Percentiles rank a stretch among this genome's conserved stretches.
These are phyloP conservation scores for Suhomyces coccinellae DNA, from an alignment of 1,139 yeast species.

Conservation along the genomic window DNA sequence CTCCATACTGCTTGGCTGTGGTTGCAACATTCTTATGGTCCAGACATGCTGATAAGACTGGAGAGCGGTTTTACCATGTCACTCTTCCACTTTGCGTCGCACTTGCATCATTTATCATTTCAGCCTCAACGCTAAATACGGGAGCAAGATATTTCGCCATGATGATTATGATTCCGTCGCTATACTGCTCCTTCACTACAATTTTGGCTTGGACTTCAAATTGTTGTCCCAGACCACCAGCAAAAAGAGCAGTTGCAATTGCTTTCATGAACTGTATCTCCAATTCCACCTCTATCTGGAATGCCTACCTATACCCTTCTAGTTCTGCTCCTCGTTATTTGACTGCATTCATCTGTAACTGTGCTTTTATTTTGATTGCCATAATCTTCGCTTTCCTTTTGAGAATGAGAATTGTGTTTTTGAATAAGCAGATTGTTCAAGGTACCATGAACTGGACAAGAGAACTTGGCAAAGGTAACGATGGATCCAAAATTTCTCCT, in stretches of 20 bases:
- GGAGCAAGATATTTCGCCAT: constrained; percentile 63
- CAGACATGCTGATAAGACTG: constrained; percentile 56
- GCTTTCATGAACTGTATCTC: constrained; percentile 54
- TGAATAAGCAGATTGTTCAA: constrained; percentile 44
- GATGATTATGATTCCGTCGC: constrained; percentile 60
- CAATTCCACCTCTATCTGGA: constrained; percentile 57
- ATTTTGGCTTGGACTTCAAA: constrained; percentile 59
- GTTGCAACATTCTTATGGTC: constrained; percentile 55
- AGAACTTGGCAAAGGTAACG: constrained; percentile 50
- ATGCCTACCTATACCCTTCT: constrained; percentile 48
- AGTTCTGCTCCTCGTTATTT: constrained; percentile 45
- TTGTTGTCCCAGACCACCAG: constrained; percentile 51
- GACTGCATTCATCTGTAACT: constrained; percentile 49
- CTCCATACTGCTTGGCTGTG: constrained; percentile 59
- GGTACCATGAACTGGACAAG: constrained; percentile 55
- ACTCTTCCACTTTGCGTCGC: constrained; percentile 46
- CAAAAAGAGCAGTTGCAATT: constrained; percentile 54
- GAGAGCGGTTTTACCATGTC: constrained; percentile 57
- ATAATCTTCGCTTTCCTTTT: constrained; percentile 41
- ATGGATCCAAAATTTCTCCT: constrained; percentile 43
- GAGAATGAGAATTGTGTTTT: constrained; percentile 36
- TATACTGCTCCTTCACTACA: constrained; percentile 57
- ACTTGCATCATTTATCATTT: constrained; percentile 51
- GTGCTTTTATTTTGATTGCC: constrained; percentile 46
- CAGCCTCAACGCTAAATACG: constrained; percentile 54